Evolutionary conservation across 1,284 basidiomycete species (phyloP).

Genomic region (Ganoderma leucocontextum): DNA sequence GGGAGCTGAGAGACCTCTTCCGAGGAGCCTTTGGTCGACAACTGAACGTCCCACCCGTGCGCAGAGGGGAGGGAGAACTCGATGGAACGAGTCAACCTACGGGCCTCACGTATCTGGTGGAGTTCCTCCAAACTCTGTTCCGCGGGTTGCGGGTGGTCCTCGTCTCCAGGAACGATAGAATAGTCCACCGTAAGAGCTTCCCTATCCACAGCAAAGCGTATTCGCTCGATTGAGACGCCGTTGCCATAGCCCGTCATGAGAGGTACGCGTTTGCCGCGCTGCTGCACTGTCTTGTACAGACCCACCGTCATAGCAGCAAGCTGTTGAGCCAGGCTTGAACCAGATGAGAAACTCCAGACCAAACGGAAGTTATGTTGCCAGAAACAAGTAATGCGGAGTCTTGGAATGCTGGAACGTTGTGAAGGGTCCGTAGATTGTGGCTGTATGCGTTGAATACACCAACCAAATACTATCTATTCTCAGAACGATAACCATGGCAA

Average conservation of each 20-base stretch:
- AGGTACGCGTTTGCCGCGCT: slow-evolving; percentile 79
- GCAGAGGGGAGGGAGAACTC: slow-evolving; percentile 82
- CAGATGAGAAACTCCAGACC: slow-evolving; percentile 81
- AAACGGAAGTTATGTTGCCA: slow-evolving; percentile 97
- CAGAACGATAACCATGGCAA: slow-evolving; percentile 2
- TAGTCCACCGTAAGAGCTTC: slow-evolving; percentile 90
- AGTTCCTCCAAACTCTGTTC: slow-evolving; percentile 65
- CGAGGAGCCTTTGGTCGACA: slow-evolving; percentile 73
- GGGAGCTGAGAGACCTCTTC: slow-evolving; percentile 77
- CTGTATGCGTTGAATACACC: slow-evolving; percentile 84
- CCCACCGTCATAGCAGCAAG: slow-evolving; percentile 85
- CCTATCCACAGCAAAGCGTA: slow-evolving; percentile 81
- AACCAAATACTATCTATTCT: slow-evolving; percentile 78
- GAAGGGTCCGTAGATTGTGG: slow-evolving; percentile 48
- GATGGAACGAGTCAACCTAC: slow-evolving; percentile 75
- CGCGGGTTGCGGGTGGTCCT: slow-evolving; percentile 52
- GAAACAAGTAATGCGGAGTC: slow-evolving; percentile 86
- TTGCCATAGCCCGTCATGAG: slow-evolving; percentile 82
- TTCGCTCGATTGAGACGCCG: slow-evolving; percentile 81
- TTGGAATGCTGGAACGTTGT: slow-evolving; percentile 46
- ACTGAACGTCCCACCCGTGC: slow-evolving; percentile 93
- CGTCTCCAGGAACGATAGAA: slow-evolving; percentile 81
- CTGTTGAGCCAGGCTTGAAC: slow-evolving; percentile 68
- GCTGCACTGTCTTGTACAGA: slow-evolving; percentile 80
- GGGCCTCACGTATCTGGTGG: slow-evolving; percentile 67